Conservation (phyloP, 768 basidiomycete genomes). For the Podaxis pistillaris region DNA sequence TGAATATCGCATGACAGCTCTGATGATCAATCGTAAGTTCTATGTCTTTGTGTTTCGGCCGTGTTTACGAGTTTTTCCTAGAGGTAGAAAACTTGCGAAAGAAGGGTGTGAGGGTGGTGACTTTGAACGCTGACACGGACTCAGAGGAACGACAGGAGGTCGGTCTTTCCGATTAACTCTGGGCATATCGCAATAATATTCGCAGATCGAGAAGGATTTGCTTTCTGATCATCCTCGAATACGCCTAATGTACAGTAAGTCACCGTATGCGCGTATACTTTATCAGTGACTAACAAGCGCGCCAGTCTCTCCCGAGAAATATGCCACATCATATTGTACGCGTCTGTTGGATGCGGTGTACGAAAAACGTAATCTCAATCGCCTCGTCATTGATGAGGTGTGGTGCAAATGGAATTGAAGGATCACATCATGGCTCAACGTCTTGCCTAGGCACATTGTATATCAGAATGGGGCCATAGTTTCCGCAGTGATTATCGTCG, state of each 20-base stretch:
- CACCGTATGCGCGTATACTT: too few species aligned
- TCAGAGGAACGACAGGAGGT: constrained; percentile 56
- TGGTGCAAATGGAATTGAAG: constrained; percentile 11
- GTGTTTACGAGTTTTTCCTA: constrained; percentile 23
- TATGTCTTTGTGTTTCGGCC: neutral
- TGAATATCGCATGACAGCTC: constrained; percentile 39
- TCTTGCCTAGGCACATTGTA: constrained; percentile 67
- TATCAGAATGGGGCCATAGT: constrained; percentile 87
- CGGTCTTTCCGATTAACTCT: neutral
- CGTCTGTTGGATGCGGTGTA: constrained; percentile 49
- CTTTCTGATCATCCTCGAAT: constrained; percentile 53
- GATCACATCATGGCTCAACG: neutral
- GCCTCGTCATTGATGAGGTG: constrained; percentile 83
- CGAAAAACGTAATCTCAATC: constrained; percentile 56
- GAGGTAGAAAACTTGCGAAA: constrained; percentile 62
- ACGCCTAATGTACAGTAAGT: constrained; percentile 72
- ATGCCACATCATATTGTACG: constrained; percentile 55
- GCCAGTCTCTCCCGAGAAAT: constrained; percentile 75
- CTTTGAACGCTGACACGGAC: constrained; percentile 67
- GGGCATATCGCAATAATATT: neutral
- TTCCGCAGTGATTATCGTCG: constrained; percentile 74
- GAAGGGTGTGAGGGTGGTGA: constrained; percentile 54
- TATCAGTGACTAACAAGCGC: neutral
- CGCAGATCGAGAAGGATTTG: constrained; percentile 62
- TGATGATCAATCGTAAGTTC: constrained; percentile 75